Conservation (phyloP, 176 grass and related monocot genomes). For the Alopecurus myosuroides region DNA sequence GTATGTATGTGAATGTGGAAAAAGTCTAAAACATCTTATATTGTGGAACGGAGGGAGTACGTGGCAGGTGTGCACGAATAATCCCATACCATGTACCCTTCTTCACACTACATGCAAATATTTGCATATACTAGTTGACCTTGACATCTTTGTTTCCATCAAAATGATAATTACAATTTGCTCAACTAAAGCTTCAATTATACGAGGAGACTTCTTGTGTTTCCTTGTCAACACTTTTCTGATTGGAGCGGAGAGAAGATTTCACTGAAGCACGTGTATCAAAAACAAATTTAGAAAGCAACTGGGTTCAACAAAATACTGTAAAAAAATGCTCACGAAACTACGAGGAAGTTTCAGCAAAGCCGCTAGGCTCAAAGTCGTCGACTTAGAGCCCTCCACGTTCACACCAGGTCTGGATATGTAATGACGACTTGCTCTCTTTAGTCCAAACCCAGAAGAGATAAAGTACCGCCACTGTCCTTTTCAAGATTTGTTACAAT, state of each 20-base stretch:
- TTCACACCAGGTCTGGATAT: conserved; percentile 42
- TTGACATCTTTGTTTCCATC: conserved; percentile 15
- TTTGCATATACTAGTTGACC: background rate
- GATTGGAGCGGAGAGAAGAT: background rate
- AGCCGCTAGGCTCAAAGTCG: background rate
- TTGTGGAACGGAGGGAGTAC: no score
- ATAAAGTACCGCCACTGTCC: background rate
- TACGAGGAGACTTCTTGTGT: background rate
- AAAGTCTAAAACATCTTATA: no score
- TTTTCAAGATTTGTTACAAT: background rate
- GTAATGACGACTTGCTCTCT: background rate
- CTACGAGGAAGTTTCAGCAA: conserved; percentile 6
- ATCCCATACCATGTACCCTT: background rate
- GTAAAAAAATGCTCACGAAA: background rate
- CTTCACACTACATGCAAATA: background rate
- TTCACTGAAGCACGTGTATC: background rate
- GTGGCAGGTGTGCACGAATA: background rate
- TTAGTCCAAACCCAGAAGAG: background rate
- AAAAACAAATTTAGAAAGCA: background rate
- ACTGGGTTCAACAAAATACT: background rate
- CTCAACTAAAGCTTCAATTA: background rate
- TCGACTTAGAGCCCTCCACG: conserved; percentile 7
- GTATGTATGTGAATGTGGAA: no score
- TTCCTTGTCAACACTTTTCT: background rate
- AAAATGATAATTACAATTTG: background rate